Evolutionary conservation across 257 asterid species (phyloP).

Genomic region (Ilex aquifolium): DNA sequence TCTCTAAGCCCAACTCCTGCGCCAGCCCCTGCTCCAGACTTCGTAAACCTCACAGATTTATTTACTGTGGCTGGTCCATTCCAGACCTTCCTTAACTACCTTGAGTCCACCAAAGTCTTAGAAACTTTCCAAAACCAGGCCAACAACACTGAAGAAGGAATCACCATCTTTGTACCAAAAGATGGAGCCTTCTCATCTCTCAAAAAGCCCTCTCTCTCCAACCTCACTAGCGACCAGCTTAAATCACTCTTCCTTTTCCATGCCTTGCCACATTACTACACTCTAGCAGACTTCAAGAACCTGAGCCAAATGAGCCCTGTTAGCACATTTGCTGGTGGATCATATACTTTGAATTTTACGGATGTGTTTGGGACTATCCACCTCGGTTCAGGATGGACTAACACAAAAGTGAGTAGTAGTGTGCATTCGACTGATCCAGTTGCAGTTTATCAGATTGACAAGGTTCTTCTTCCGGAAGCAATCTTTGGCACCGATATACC

Average conservation of each 20-base stretch:
- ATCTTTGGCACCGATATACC: conserved; percentile 82
- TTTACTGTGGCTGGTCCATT: conserved; percentile 81
- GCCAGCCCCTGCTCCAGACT: conserved; percentile 66
- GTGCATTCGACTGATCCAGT: conserved; percentile 68
- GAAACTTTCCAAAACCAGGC: conserved; percentile 76
- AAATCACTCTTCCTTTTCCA: conserved; percentile 63
- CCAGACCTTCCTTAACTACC: conserved; percentile 58
- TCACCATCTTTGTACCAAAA: conserved; percentile 71
- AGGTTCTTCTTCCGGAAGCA: conserved; percentile 64
- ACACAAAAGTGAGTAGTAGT: conserved; percentile 60
- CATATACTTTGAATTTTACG: conserved; percentile 43
- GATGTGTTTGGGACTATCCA: conserved; percentile 51
- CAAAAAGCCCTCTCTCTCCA: conserved; percentile 42
- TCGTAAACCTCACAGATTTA: conserved; percentile 56
- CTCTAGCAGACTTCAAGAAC: conserved; percentile 63
- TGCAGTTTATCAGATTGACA: conserved; percentile 62
- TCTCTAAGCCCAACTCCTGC: conserved; percentile 52
- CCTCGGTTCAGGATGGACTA: conserved; percentile 66
- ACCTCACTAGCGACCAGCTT: conserved; percentile 61
- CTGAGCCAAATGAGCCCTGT: conserved; percentile 63
- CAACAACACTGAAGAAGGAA: conserved; percentile 62
- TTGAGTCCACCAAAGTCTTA: conserved; percentile 49
- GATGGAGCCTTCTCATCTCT: conserved; percentile 51
- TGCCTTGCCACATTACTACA: conserved; percentile 64
- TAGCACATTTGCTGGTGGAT: conserved; percentile 59